These are phyloP conservation scores for Pyrenopolyporus hunteri DNA, from an alignment of 495 filamentous ascomycete species.

Conservation along the genomic window DNA sequence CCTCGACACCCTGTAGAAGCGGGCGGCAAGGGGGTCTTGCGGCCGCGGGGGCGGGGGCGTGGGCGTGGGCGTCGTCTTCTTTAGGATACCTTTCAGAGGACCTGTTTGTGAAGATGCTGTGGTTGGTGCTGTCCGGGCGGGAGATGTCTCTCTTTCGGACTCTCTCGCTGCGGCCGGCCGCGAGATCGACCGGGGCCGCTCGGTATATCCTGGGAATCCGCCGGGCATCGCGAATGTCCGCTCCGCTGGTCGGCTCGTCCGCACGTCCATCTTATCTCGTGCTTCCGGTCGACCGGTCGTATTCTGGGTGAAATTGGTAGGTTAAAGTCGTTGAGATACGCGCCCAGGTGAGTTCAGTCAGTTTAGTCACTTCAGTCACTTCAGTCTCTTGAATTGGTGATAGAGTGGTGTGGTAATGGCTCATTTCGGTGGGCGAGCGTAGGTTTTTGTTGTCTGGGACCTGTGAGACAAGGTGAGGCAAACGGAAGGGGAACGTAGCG, in stretches of 20 bases:
- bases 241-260: slow-evolving; percentile 29
- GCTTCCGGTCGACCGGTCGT: slow-evolving; percentile 19
- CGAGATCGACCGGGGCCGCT: slow-evolving; percentile 33
- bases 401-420: slow-evolving; percentile 27
- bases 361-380: slow-evolving; percentile 12
- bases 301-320: slow-evolving; percentile 35
- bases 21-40: slow-evolving; percentile 39
- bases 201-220: slow-evolving; percentile 34
- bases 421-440: slow-evolving; percentile 33
- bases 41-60: slow-evolving; percentile 9
- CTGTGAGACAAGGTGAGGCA: slow-evolving; percentile 40
- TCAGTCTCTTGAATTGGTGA: slow-evolving; percentile 24
- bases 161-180: slow-evolving; percentile 35
- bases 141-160: slow-evolving; percentile 35
- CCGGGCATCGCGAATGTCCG: slow-evolving; percentile 37
- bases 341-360: slow-evolving; percentile 22
- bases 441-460: slow-evolving; percentile 35
- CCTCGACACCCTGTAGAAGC: slow-evolving; percentile 40
- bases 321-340: slow-evolving; percentile 16
- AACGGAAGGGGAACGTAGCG: slow-evolving; percentile 20
- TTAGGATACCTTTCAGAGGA: slow-evolving; percentile 41
- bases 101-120: slow-evolving; percentile 24
- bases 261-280: slow-evolving; percentile 26
- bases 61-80: slow-evolving; percentile 39
- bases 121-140: slow-evolving; percentile 24